Evolutionary conservation across 2,329 filamentous ascomycete species (phyloP), one percentile per base, ranked within the genome.

Genomic region (Periconia digitata): DNA sequence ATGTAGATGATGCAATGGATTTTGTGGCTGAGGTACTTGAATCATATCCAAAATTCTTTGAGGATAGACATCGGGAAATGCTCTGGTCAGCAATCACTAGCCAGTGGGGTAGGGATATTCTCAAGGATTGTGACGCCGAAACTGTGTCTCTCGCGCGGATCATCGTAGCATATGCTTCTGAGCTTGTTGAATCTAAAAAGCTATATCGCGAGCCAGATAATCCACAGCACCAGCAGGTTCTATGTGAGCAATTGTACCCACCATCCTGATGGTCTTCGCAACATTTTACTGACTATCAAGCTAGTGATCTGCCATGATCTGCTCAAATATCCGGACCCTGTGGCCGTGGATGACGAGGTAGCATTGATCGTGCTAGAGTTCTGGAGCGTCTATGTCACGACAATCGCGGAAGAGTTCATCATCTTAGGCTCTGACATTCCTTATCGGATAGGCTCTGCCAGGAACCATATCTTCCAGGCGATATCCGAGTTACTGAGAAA

Each of bases 281-380:
- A 18, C 8, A 3, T 32, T 4, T 6, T 39, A 36, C 58, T 62
- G 37, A 60, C 43, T 12, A 5, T 22, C 10, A 43, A 12, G n/a
- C 27, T 18, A 71, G 67, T 64, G 8, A 80, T 77, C 27, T 74
- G 89, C n/a, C 83, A 81, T 50, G 82, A 84, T 3, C 77, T 94
- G 5, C 75, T 92, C 20, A 79, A 79, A 17, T 81, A 84, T 12
- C 76, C 83, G 12, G 88, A 89, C 1, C 80, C 83, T 58, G 82
- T 87, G 1, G 84, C 85, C 1, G 81, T 81, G 3, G 88, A 92
- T 46, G 87, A 94, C 60, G 85, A 83, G 54, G 83, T 91, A 10
- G 91, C 90, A 46, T 81, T 88, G 0, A 82, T 84, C 1, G 83
- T 85, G 1, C 78, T 92, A 13, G 89, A 94, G 60, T 92, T 94